Percentiles rank a stretch among this genome's conserved stretches.
Conservation (phyloP, 2,329 filamentous ascomycete genomes). For the Fusarium napiforme region DNA sequence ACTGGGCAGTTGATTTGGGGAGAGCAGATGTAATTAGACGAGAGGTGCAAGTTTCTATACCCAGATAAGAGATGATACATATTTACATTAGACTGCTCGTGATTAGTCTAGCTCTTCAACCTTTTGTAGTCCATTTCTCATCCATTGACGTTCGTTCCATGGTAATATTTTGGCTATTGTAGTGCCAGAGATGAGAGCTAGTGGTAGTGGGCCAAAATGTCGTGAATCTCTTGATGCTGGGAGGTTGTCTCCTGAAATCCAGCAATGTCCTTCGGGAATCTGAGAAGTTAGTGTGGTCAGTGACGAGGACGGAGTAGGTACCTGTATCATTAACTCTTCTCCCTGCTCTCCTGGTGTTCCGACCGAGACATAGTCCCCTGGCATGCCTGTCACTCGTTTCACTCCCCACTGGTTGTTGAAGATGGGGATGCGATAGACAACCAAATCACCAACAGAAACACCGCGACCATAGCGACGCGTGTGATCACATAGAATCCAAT, state of each 20-base stretch:
- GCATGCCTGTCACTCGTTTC: slow-evolving; percentile 83
- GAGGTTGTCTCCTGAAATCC: slow-evolving; percentile 89
- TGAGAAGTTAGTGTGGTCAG: slow-evolving; percentile 50
- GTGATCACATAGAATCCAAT: slow-evolving; percentile 76
- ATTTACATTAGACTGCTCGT: slow-evolving; percentile 17
- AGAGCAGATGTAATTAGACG: slow-evolving; percentile 51
- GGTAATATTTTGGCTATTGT: slow-evolving; percentile 73
- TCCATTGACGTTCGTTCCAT: slow-evolving; percentile 61
- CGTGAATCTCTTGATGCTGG: slow-evolving; percentile 87
- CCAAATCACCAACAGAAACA: slow-evolving; percentile 81
- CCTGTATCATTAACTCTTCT: slow-evolving; percentile 72
- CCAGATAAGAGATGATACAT: slow-evolving; percentile 43
- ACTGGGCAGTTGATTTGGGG: slow-evolving; percentile 29
- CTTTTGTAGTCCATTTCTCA: slow-evolving; percentile 57
- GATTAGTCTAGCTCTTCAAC: slow-evolving; percentile 37
- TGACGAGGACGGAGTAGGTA: slow-evolving; percentile 45
- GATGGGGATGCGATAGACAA: slow-evolving; percentile 81
- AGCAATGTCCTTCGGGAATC: slow-evolving; percentile 93
- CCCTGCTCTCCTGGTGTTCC: slow-evolving; percentile 66
- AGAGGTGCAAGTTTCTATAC: slow-evolving; percentile 46
- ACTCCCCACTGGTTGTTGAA: slow-evolving; percentile 70
- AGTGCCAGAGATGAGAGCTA: slow-evolving; percentile 87
- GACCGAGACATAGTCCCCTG: slow-evolving; percentile 78
- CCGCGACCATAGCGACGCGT: slow-evolving; percentile 74
- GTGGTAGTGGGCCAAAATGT: slow-evolving; percentile 84